Evolutionary conservation across 2,329 filamentous ascomycete genomes (phyloP).

Genomic region (Epichloe elymi): DNA sequence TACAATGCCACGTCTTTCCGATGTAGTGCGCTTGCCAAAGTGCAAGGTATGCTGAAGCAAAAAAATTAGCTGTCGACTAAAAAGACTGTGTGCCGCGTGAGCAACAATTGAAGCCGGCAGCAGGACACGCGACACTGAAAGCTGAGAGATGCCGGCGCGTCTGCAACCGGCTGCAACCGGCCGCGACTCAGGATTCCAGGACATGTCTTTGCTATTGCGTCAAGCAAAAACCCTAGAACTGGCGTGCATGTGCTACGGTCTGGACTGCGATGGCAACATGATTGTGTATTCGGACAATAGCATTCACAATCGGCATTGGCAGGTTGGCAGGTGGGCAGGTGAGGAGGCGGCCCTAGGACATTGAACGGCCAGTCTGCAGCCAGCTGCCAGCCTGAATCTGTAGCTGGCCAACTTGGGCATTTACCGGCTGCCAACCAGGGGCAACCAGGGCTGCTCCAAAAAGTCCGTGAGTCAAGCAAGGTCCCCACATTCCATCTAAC

Average conservation of each 20-base stretch:
- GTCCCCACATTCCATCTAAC: slow-evolving; percentile 1
- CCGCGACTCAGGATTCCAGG: neutral
- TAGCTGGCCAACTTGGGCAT: no score
- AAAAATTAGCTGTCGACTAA: no score
- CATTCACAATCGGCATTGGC: neutral
- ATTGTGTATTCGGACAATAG: neutral
- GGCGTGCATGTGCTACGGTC: neutral
- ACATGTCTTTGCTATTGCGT: neutral
- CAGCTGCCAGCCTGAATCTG: no score
- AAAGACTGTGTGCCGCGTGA: neutral
- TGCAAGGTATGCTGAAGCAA: no score
- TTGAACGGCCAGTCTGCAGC: no score
- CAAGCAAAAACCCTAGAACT: no score
- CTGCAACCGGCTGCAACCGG: neutral
- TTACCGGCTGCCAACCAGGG: neutral
- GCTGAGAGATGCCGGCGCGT: neutral
- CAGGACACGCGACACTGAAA: neutral
- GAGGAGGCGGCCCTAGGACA: no score
- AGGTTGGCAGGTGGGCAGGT: no score
- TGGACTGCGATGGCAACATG: neutral
- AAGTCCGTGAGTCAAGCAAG: neutral
- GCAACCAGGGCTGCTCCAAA: neutral
- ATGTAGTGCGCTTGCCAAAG: no score
- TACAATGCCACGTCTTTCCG: no score
- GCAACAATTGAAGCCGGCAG: neutral